Percentiles rank a stretch among this genome's conserved stretches.
These are phyloP conservation scores for Fusarium ramigenum DNA, from an alignment of 2,329 filamentous ascomycete genomes.

Conservation along the genomic window DNA sequence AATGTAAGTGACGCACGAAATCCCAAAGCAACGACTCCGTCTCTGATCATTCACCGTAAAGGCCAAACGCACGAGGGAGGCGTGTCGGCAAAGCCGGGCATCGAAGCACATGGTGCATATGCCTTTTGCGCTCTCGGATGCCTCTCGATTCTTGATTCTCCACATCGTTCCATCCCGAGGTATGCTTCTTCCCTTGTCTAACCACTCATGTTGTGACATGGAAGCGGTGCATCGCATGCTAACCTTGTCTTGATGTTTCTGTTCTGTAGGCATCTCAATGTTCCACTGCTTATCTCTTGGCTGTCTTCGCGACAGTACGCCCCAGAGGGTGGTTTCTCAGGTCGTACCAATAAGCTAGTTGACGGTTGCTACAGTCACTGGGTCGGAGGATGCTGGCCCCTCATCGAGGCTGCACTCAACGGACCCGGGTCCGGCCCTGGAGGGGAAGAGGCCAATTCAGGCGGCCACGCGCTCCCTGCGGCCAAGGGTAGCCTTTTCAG, in stretches of 20 bases:
- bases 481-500: conserved; percentile 71
- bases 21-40: conserved; percentile 14
- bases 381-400: conserved; percentile 93
- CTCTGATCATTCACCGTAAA: conserved; percentile 48
- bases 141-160: conserved; percentile 84
- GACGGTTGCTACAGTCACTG: conserved; percentile 99
- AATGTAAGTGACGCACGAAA: conserved; percentile 67
- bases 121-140: conserved; percentile 94
- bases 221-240: conserved; percentile 49
- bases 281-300: conserved; percentile 83
- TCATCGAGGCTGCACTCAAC: conserved; percentile 82
- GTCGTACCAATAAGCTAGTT: conserved; percentile 96
- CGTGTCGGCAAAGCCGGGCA: conserved; percentile 83
- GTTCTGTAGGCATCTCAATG: conserved; percentile 72
- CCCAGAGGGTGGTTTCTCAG: conserved; percentile 92
- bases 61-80: conserved; percentile 96
- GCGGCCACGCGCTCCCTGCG: conserved; percentile 44
- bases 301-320: conserved; percentile 88
- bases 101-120: conserved; percentile 96
- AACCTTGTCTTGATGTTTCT: conserved; percentile 40
- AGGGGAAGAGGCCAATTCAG: conserved; percentile 43
- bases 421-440: conserved; percentile 50
- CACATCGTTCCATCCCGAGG: conserved; percentile 76
- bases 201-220: conserved; percentile 48
- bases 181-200: conserved; percentile 54